Base-by-base conservation (phyloP, 2,329 filamentous ascomycete species). In the Ceratocystis diversiconidia region DNA sequence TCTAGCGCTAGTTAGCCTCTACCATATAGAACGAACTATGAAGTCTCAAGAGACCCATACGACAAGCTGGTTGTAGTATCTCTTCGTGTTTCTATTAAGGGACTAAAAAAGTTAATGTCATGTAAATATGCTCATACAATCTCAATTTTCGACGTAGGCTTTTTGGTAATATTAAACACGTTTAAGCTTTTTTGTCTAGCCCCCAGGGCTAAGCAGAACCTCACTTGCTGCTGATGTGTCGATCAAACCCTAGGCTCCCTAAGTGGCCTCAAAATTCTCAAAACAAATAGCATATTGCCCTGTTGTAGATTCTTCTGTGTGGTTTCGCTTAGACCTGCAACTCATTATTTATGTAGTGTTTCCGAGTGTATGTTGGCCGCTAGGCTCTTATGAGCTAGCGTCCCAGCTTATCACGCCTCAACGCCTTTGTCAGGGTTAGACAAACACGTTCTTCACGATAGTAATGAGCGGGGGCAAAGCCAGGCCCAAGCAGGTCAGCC, bases 401-500 rank as follows among this genome's bases (percentile, higher is more conserved):
- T 41, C 36, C 36, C 10, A 41, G 36, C n/a, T 50, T 6, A 19
- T 50, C 48, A 5, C 22, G 25, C 12, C 48, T 28, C 48, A 41
- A 12, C 36, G 36, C 36, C 46, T 22, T 22, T 50, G 4, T 12
- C 28, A 50, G 61, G 17, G 22, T 50, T 15, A 48, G n/a, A 62
- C 61, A 62, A 32, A 32, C 22, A 19, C 41, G 4, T 32, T 50
- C 41, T 22, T 44, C 44, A 52, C 44, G 43, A 62, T 28, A 50
- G 12, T 5, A 36, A 62, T n/a, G 32, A 48, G 28, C 4, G 43
- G 43, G 30, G 28, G n/a, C 17, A 8, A 30, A 46, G 25, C 25
- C 22, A 62, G 22, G 60, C 8, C 22, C 41, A 52, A 62, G 43
- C 15, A 62, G 44, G 61, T 62, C 61, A 62, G 41, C 61, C 48